Evolutionary conservation across 2,329 filamentous ascomycete species (phyloP).

Genomic region (Calonectria montana): DNA sequence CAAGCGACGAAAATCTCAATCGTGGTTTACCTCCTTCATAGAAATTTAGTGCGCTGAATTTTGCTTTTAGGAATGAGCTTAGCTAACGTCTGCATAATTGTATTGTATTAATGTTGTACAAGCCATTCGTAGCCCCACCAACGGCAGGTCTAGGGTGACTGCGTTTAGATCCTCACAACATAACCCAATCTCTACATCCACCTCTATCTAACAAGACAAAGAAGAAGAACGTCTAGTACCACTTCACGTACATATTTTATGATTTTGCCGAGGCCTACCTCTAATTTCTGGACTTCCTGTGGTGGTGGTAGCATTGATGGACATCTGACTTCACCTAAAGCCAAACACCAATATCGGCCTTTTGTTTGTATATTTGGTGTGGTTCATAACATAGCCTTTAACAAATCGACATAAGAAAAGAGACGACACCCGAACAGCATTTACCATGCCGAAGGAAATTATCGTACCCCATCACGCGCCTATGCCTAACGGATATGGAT

Average conservation of each 20-base stretch:
- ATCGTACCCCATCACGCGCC: background rate
- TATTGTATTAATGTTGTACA: background rate
- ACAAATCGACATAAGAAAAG: background rate
- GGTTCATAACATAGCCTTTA: no score
- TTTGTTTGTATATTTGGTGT: no score
- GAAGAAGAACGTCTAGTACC: no score
- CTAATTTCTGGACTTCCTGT: background rate
- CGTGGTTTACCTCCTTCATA: background rate
- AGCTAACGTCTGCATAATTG: background rate
- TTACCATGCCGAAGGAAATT: background rate
- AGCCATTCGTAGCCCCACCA: background rate
- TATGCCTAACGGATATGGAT: slow-evolving; percentile 21
- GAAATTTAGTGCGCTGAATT: background rate
- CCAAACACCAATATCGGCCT: background rate
- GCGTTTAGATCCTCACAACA: slow-evolving; percentile 4
- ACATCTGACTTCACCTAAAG: background rate
- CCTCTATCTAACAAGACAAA: background rate
- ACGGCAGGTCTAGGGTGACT: background rate
- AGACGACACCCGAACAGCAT: no score
- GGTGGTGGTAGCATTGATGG: background rate
- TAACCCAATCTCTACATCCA: background rate
- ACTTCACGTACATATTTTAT: fast-evolving
- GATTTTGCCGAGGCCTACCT: background rate
- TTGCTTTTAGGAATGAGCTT: background rate
- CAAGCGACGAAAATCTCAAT: no score